phyloP scores from a whole-genome alignment of 2,329 filamentous ascomycete species.

The Fusarium dimerum region DNA sequence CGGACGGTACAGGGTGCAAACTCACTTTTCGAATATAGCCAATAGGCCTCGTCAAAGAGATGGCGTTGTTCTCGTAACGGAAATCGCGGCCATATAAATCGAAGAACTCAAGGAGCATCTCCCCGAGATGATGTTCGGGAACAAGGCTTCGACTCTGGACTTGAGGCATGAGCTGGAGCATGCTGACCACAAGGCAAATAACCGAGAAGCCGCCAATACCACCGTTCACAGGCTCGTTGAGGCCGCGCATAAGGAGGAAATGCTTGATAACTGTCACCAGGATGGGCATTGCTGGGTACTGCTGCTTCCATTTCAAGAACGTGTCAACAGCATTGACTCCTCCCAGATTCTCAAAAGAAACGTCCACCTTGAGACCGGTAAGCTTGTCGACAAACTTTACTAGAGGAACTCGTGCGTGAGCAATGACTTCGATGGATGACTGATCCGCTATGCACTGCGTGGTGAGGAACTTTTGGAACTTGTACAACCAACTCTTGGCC shows the following conservation, averaged over 20 bases:
- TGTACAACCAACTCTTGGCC: constrained; percentile 59
- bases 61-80: constrained; percentile 68
- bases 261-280: constrained; percentile 91
- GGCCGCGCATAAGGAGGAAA: constrained; percentile 80
- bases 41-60: constrained; percentile 70
- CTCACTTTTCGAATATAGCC: constrained; percentile 75
- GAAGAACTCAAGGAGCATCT: constrained; percentile 84
- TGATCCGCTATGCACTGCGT: constrained; percentile 56
- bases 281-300: constrained; percentile 82
- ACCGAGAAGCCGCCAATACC: constrained; percentile 93
- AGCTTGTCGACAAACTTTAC: constrained; percentile 83
- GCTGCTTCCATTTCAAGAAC: constrained; percentile 75
- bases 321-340: constrained; percentile 80
- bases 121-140: constrained; percentile 70
- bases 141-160: constrained; percentile 61
- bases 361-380: constrained; percentile 82
- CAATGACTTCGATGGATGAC: constrained; percentile 66
- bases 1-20: background rate
- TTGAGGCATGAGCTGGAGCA: constrained; percentile 78
- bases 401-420: constrained; percentile 80
- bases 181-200: constrained; percentile 88
- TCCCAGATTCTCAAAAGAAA: constrained; percentile 91
- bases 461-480: constrained; percentile 62
- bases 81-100: constrained; percentile 86
- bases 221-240: constrained; percentile 90